A percentile compares a stretch with the other conserved stretches of the same genome.
These are phyloP conservation scores for Saccharomyces pastorianus DNA, from an alignment of 1,139 yeast genomes.

Conservation along the genomic window DNA sequence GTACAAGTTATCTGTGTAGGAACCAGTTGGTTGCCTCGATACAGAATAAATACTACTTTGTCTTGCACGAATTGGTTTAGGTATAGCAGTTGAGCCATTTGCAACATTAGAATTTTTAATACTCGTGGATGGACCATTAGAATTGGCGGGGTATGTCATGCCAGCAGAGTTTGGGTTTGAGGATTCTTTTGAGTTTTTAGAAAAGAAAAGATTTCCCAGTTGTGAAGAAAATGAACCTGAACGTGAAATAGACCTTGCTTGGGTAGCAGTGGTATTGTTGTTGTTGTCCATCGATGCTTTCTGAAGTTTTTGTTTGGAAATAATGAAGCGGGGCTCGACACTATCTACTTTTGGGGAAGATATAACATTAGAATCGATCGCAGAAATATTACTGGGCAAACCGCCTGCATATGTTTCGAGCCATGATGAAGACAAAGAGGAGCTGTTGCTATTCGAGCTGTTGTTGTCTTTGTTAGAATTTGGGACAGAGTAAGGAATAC, in stretches of 20 bases:
- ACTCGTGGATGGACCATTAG: conserved; percentile 4
- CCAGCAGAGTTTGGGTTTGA: conserved; percentile 5
- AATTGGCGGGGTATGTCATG: background rate
- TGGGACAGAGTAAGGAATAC: conserved; percentile 69
- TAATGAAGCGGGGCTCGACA: conserved; percentile 64
- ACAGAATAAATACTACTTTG: conserved; percentile 29
- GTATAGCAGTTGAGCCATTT: conserved; percentile 15
- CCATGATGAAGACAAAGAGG: conserved; percentile 30
- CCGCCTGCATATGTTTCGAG: conserved; percentile 35
- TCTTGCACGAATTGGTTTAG: conserved; percentile 31
- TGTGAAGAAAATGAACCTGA: conserved; percentile 43
- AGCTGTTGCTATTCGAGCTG: conserved; percentile 18
- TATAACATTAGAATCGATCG: conserved; percentile 49
- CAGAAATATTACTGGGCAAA: conserved; percentile 46
- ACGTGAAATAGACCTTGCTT: conserved; percentile 37
- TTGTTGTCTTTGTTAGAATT: conserved; percentile 28
- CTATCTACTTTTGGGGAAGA: conserved; percentile 60
- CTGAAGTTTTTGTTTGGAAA: conserved; percentile 64
- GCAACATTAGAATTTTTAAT: conserved; percentile 4
- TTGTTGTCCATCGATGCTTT: conserved; percentile 37
- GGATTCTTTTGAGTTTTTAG: conserved; percentile 27
- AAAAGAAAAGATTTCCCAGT: conserved; percentile 35
- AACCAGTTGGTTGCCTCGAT: conserved; percentile 29
- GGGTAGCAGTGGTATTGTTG: conserved; percentile 31
- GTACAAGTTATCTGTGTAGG: conserved; percentile 22